Percentiles rank a stretch among this genome's conserved stretches.
Evolutionary conservation across 1,284 basidiomycete genomes (phyloP).

Genomic region (Peniophora sp.): DNA sequence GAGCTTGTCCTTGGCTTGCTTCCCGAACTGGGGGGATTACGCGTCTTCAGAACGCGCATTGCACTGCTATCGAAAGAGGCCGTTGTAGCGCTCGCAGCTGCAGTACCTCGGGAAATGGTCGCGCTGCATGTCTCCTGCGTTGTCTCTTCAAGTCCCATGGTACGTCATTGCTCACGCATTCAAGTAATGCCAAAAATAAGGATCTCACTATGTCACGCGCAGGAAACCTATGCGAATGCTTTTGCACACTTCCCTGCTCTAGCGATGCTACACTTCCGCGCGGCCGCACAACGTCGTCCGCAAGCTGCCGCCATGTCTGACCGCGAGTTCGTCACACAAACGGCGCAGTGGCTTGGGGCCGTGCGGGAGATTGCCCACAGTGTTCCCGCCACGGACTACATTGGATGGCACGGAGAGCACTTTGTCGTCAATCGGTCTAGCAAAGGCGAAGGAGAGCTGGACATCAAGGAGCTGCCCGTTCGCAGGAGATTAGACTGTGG

Average conservation of each 20-base stretch:
- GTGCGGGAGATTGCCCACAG: slow-evolving; percentile 39
- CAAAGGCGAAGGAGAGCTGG: slow-evolving; percentile 23
- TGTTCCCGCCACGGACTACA: slow-evolving; percentile 49
- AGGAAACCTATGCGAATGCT: slow-evolving; percentile 43
- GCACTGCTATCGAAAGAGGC: slow-evolving; percentile 33
- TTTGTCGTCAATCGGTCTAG: slow-evolving; percentile 36
- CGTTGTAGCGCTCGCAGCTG: slow-evolving; percentile 30
- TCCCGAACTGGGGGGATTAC: slow-evolving; percentile 38
- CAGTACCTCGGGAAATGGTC: slow-evolving; percentile 40
- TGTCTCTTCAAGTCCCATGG: slow-evolving; percentile 40
- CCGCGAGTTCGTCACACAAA: slow-evolving; percentile 48
- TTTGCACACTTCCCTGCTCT: slow-evolving; percentile 42
- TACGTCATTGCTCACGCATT: slow-evolving; percentile 19
- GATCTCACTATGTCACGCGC: not conserved
- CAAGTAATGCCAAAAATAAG: not conserved
- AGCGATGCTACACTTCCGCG: slow-evolving; percentile 51
- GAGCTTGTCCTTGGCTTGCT: slow-evolving; percentile 44
- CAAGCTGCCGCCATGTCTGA: slow-evolving; percentile 51
- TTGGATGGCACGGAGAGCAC: slow-evolving; percentile 64
- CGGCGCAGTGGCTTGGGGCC: slow-evolving; percentile 44
- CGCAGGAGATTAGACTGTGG: slow-evolving; percentile 53
- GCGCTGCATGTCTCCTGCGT: slow-evolving; percentile 45
- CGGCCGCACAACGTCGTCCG: slow-evolving; percentile 36
- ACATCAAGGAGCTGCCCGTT: slow-evolving; percentile 56
- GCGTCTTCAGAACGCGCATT: slow-evolving; percentile 49